Evolutionary conservation across 208 protist genomes (phyloP).

Genomic region (Polymyxa betae): DNA sequence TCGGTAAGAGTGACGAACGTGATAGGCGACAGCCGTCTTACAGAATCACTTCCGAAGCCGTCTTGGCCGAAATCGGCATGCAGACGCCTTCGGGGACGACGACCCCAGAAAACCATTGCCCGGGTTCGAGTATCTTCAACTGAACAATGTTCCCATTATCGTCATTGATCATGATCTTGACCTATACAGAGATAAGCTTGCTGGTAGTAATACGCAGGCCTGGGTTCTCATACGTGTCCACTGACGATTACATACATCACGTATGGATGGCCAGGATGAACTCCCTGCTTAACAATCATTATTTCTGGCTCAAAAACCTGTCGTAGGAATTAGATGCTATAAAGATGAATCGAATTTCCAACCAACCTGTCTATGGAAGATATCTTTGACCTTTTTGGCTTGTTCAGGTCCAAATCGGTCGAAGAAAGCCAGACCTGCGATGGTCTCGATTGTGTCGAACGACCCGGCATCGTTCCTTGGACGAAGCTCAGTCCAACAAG

Average conservation of each 20-base stretch:
- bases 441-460: conserved; percentile 35
- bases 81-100: not conserved
- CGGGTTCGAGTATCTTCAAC: not conserved
- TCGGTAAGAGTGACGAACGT: not conserved
- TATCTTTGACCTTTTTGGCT: conserved; percentile 29
- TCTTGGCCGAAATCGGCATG: not conserved
- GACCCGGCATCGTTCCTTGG: not conserved
- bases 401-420: conserved; percentile 41
- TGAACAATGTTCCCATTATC: not conserved
- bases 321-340: not conserved
- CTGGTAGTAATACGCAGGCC: not conserved
- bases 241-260: conserved; percentile 1
- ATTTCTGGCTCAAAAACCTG: not conserved
- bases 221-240: not conserved
- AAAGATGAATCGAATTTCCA: not conserved
- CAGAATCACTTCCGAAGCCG: not conserved
- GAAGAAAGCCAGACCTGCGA: not conserved
- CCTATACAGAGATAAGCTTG: not conserved
- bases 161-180: not conserved
- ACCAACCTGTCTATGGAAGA: not conserved
- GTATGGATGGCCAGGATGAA: not conserved
- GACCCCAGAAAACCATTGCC: not conserved
- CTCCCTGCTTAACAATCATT: not conserved
- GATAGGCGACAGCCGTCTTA: not conserved
- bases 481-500: no score